These are phyloP conservation scores for Macrocybe sp. DNA, from an alignment of 1,284 basidiomycete genomes.

Conservation along the genomic window DNA sequence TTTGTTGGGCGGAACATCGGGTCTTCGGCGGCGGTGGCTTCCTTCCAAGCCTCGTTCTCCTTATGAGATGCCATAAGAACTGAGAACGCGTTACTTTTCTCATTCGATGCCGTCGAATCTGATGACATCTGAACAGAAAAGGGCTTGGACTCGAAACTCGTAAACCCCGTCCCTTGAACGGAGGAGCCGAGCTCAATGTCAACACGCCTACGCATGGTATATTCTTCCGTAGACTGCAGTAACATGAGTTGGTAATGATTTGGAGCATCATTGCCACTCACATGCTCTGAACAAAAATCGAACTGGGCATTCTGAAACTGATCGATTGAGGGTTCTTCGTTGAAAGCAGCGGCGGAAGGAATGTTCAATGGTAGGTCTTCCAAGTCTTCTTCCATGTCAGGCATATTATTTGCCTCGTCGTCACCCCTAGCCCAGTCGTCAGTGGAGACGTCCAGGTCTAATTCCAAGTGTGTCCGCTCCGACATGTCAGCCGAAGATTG, in stretches of 20 bases:
- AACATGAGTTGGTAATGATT: no score
- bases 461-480: no score
- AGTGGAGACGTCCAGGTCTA: no score
- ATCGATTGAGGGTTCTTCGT: background rate
- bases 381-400: constrained; percentile 21
- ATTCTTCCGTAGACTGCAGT: no score
- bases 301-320: no score
- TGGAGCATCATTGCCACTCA: no score
- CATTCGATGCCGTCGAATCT: background rate
- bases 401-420: constrained; percentile 42
- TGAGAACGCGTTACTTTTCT: constrained; percentile 53
- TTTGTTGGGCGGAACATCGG: constrained; percentile 42
- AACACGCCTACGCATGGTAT: no score
- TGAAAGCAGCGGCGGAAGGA: constrained; percentile 1
- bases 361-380: constrained; percentile 11
- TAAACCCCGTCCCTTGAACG: no score
- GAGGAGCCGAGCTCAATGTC: no score
- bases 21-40: constrained; percentile 56
- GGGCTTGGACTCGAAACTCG: constrained; percentile 1
- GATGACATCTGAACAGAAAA: no score
- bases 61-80: constrained; percentile 79
- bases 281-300: no score
- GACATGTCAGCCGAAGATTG: no score
- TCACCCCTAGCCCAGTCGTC: constrained; percentile 59
- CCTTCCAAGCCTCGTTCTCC: constrained; percentile 82